Base-by-base conservation (phyloP, 192 early-diverging fungal species). In the Chytriomyces hyalinus region DNA sequence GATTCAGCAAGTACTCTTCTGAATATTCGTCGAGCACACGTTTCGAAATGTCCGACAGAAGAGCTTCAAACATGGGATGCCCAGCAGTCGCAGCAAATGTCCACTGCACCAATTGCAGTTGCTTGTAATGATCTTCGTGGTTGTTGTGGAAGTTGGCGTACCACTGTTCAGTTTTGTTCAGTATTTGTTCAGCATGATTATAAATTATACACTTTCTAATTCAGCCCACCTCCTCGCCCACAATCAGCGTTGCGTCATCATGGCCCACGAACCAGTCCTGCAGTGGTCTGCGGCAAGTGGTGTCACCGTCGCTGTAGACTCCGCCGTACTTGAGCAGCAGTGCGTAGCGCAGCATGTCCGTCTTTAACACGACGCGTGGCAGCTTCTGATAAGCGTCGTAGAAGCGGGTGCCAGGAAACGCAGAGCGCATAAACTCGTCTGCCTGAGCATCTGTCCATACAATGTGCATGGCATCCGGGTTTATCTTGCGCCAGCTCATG, bases 261-360 rank as follows among this genome's bases (percentile, higher is more conserved):
- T 70, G 20, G 28, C 45, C 17, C 7, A 17, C 46, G 13, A 51
- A 20, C 81, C 81, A 82, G 24, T 82, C 20, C 9, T 22, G 50
- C 20, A 82, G 17, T 9, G 81, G 80, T 26, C 61, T 57, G 61
- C 63, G 68, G 36, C 57, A 65, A 50, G 28, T 44, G 1, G 81
- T 82, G 67, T 82, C 81, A 10, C 61, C 22, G 67, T 82, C 81
- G 47, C 66, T 43, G 51, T 82, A 82, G 9, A 82, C 65, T 53
- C 81, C 81, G 60, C 81, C 81, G 50, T 68, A 77, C 1, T 60
- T 26, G 48, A 44, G 28, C 57, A 82, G 43, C 17, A 82, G 51
- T 26, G 76, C 43, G 64, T 82, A 82, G 13, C 81, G 67, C 0
- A 47, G 36, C 11, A 68, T 22, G 47, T 68, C 67, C 13, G 17